A percentile compares a stretch with the other conserved stretches of the same genome.
Conservation (phyloP, 2,329 filamentous ascomycete species). For the Chalara sp. region DNA sequence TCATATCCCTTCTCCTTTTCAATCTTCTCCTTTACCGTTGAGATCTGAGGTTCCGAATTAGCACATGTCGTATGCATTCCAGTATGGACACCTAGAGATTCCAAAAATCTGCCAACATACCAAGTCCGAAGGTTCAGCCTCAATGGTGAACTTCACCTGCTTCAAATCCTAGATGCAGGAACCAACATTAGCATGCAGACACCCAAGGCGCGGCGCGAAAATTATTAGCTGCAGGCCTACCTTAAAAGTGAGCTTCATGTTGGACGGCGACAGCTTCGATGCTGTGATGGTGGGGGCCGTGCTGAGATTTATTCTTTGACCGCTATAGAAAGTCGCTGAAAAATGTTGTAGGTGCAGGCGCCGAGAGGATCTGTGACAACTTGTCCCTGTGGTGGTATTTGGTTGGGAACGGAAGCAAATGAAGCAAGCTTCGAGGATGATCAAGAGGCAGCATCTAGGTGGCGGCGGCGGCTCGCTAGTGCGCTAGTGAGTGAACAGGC, state of each 20-base stretch:
- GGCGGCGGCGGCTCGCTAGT: too few species aligned
- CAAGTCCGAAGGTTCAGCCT: conserved; percentile 86
- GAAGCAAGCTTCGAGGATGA: too few species aligned
- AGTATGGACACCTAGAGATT: neutral
- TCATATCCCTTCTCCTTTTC: conserved; percentile 92
- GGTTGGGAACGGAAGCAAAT: too few species aligned
- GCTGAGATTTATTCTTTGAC: too few species aligned
- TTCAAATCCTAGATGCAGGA: conserved; percentile 73
- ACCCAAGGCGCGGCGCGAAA: conserved; percentile 15
- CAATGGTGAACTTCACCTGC: conserved; percentile 96
- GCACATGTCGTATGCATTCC: conserved; percentile 5
- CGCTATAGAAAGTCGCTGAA: too few species aligned
- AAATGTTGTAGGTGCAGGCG: too few species aligned
- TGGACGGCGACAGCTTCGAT: conserved; percentile 27
- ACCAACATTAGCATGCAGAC: conserved; percentile 20
- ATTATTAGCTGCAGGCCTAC: conserved; percentile 31
- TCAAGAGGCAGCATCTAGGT: too few species aligned
- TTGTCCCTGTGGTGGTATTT: too few species aligned
- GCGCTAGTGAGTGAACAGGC: too few species aligned
- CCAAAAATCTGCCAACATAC: conserved; percentile 44
- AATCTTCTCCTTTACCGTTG: conserved; percentile 88
- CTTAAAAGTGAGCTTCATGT: conserved; percentile 69
- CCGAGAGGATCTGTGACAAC: too few species aligned
- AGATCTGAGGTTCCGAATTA: conserved; percentile 53
- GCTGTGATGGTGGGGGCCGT: too few species aligned